Evolutionary conservation across 2,329 filamentous ascomycete species (phyloP).

Genomic region (Microsporum ferrugineum): DNA sequence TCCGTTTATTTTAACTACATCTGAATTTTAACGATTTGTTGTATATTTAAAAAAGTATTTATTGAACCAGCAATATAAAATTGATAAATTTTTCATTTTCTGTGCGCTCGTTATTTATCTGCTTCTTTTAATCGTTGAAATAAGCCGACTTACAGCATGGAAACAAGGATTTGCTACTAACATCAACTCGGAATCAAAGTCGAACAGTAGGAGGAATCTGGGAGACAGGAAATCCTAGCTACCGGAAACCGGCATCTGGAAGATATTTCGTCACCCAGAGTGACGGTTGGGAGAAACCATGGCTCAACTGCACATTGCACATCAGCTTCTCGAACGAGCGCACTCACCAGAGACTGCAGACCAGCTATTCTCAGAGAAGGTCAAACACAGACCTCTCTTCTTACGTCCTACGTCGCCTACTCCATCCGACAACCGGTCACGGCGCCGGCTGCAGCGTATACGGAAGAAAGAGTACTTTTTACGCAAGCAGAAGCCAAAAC

Average conservation of each 20-base stretch:
- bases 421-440: constrained; percentile 39
- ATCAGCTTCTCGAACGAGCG: constrained; percentile 60
- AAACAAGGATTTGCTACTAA: no score
- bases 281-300: background rate
- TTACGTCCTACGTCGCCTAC: constrained; percentile 65
- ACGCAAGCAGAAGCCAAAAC: constrained; percentile 46
- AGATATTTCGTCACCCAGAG: background rate
- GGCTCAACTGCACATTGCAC: constrained; percentile 38
- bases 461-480: constrained; percentile 38
- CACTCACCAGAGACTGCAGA: constrained; percentile 62
- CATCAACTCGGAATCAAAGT: no score
- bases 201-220: no score
- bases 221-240: background rate
- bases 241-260: background rate
- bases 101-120: no score
- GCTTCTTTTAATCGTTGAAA: no score
- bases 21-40: no score
- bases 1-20: no score
- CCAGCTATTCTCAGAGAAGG: constrained; percentile 68
- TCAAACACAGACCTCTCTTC: constrained; percentile 69
- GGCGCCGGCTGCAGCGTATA: constrained; percentile 43
- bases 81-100: no score
- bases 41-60: no score
- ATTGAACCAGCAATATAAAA: no score
- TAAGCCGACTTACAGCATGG: no score